Percentiles rank a stretch among this genome's conserved stretches.
Conservation (phyloP, 2,329 filamentous ascomycete genomes). For the Diplodia seriata region DNA sequence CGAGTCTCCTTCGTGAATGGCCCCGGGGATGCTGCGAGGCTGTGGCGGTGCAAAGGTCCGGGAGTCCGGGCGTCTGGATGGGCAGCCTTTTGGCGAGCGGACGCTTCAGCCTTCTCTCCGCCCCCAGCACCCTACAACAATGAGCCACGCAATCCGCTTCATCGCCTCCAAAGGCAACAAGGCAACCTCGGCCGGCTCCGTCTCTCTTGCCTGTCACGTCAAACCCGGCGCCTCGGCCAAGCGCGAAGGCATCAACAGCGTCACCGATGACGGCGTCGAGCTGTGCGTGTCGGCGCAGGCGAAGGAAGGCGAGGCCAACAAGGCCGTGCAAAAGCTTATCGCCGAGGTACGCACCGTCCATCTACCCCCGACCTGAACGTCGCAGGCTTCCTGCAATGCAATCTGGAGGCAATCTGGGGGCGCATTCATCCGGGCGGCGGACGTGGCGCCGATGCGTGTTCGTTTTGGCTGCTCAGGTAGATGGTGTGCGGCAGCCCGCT, state of each 20-base stretch:
- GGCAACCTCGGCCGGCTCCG: conserved; percentile 35
- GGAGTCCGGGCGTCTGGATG: no score
- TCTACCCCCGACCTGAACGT: conserved; percentile 1
- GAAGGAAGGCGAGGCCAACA: conserved; percentile 72
- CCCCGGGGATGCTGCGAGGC: no score
- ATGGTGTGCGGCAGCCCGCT: no score
- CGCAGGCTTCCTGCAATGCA: neutral
- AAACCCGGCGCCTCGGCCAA: conserved; percentile 69
- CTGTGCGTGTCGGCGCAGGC: conserved; percentile 71
- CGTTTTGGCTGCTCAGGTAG: no score
- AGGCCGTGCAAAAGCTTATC: conserved; percentile 68
- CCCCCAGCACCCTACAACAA: neutral
- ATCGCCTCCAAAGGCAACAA: conserved; percentile 40
- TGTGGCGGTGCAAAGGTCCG: no score
- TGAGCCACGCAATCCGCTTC: conserved; percentile 38
- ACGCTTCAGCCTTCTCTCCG: neutral
- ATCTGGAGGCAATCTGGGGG: no score
- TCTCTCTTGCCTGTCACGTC: conserved; percentile 71
- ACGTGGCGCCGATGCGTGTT: conserved; percentile 2
- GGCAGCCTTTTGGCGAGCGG: conserved; percentile 6
- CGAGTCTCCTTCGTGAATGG: no score
- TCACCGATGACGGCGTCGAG: conserved; percentile 66
- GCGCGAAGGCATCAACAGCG: conserved; percentile 65
- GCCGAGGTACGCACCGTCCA: conserved; percentile 58
- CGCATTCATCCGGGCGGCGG: conserved; percentile 9